Conservation (phyloP, 352 stramenopile genomes). For the Pythium pyrilobum region DNA sequence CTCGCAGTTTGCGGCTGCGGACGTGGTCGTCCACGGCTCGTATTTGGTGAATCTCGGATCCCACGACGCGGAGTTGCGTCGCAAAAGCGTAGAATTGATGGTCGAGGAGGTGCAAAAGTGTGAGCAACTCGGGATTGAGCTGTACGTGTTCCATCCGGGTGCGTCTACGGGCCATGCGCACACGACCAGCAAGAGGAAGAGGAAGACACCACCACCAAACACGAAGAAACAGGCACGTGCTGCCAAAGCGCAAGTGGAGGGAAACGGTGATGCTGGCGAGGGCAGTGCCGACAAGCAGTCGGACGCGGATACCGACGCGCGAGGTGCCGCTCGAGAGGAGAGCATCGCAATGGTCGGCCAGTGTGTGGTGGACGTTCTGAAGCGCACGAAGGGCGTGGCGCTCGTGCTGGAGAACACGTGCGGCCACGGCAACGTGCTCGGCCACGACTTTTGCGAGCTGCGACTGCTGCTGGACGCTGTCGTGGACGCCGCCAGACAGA, state of each 20-base stretch:
- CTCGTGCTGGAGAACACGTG: slow-evolving; percentile 40
- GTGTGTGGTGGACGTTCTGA: slow-evolving; percentile 25
- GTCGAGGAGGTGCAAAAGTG: slow-evolving; percentile 38
- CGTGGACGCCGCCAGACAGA: not conserved
- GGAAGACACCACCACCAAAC: not conserved
- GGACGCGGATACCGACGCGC: not conserved
- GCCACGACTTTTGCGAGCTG: slow-evolving; percentile 27
- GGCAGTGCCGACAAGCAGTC: slow-evolving; percentile 1
- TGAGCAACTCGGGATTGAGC: slow-evolving; percentile 25
- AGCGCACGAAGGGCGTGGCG: slow-evolving; percentile 16
- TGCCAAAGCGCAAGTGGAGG: too few species aligned
- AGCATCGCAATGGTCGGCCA: slow-evolving; percentile 28
- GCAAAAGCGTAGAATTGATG: slow-evolving; percentile 32
- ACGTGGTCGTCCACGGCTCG: slow-evolving; percentile 38
- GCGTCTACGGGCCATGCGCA: slow-evolving; percentile 17
- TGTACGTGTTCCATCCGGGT: slow-evolving; percentile 44
- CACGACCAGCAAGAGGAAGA: not conserved
- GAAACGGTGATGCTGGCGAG: not conserved
- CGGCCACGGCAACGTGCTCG: slow-evolving; percentile 30
- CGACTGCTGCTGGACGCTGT: slow-evolving; percentile 25
- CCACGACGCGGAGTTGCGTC: slow-evolving; percentile 24
- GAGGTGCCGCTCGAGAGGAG: not conserved
- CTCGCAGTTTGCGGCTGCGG: slow-evolving; percentile 9
- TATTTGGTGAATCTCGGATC: slow-evolving; percentile 39
- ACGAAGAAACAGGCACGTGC: not conserved